phyloP scores from a whole-genome alignment of 495 filamentous ascomycete genomes.

The Neurospora sublineolata region DNA sequence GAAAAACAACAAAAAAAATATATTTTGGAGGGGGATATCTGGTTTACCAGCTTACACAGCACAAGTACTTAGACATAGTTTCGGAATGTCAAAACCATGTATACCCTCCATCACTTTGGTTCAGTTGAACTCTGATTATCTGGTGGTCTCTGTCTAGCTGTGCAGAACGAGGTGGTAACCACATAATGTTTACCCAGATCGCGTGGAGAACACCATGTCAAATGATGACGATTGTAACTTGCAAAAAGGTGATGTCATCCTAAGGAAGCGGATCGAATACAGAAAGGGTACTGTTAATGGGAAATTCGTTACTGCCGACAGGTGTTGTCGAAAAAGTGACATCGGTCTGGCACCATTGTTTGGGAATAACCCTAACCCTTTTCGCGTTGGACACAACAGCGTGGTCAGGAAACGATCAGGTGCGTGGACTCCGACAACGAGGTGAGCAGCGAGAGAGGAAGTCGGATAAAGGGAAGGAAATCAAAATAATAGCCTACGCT shows the following conservation, averaged over 20 bases:
- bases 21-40: conserved; percentile 12
- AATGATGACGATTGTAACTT: neutral
- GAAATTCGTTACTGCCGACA: neutral
- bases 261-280: neutral
- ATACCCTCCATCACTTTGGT: neutral
- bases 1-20: conserved; percentile 6
- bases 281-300: neutral
- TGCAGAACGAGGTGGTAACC: neutral
- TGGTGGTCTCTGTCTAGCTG: neutral
- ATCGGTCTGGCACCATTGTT: neutral
- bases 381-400: neutral
- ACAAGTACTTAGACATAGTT: conserved; percentile 12
- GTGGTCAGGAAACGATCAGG: neutral
- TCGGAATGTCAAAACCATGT: conserved; percentile 12
- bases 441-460: neutral
- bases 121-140: neutral
- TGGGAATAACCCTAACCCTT: neutral
- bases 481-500: neutral
- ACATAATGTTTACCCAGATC: neutral
- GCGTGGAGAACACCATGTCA: neutral
- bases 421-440: neutral
- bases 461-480: neutral
- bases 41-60: conserved; percentile 6
- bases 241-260: neutral
- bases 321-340: neutral